Evolutionary conservation across 495 filamentous ascomycete species (phyloP).

Genomic region (Hyphodiscus hymeniophilus): DNA sequence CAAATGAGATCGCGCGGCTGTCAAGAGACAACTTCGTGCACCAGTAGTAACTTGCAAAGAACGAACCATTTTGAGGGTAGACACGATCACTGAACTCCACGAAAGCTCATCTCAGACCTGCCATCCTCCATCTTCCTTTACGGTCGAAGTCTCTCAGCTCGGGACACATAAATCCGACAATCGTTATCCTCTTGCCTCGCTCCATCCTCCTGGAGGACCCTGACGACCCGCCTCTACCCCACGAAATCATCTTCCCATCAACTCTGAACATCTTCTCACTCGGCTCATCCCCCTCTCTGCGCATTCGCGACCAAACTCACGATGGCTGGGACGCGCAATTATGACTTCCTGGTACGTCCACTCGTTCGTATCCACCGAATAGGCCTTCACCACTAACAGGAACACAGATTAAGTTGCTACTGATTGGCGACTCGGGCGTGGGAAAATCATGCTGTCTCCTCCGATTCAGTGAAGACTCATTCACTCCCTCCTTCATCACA

Average conservation of each 20-base stretch:
- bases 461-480: slow-evolving; percentile 97
- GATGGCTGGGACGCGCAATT: slow-evolving; percentile 97
- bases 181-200: not conserved
- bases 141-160: not conserved
- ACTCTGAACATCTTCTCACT: not conserved
- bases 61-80: not conserved
- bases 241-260: not conserved
- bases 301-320: slow-evolving; percentile 11
- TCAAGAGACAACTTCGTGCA: not conserved
- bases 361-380: not conserved
- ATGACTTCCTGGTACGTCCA: slow-evolving; percentile 83
- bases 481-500: slow-evolving; percentile 97
- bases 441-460: slow-evolving; percentile 98
- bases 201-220: not conserved
- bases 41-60: not conserved
- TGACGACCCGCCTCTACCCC: not conserved
- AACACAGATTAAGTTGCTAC: slow-evolving; percentile 88
- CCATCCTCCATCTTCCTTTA: too few species aligned
- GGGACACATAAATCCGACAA: not conserved
- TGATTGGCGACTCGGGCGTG: slow-evolving; percentile 97
- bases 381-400: not conserved
- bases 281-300: not conserved
- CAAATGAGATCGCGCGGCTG: not conserved
- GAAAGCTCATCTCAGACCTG: too few species aligned
- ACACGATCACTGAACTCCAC: too few species aligned